Evolutionary conservation across 2,329 filamentous ascomycete species (phyloP).

Genomic region (Eutypella sp.): DNA sequence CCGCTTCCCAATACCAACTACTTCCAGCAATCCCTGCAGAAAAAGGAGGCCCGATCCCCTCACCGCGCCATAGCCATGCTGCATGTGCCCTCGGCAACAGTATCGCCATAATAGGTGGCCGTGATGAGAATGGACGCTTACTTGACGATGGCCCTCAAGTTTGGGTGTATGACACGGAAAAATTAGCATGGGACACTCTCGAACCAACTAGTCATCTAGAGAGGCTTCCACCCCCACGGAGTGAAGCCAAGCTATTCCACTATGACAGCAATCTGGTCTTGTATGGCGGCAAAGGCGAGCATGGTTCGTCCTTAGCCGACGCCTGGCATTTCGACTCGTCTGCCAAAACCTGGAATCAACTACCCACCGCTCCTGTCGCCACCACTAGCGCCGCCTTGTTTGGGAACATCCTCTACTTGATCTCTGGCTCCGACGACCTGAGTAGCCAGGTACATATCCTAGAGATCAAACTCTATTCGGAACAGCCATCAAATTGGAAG

Average conservation of each 20-base stretch:
- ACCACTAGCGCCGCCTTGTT: conserved; percentile 38
- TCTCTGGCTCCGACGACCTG: conserved; percentile 31
- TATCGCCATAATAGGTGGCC: conserved; percentile 33
- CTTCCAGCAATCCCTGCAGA: conserved; percentile 26
- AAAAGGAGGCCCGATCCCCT: conserved; percentile 24
- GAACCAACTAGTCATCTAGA: conserved; percentile 26
- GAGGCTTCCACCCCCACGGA: conserved; percentile 24
- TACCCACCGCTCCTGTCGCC: conserved; percentile 38
- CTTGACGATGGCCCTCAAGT: conserved; percentile 28
- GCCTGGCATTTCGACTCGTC: conserved; percentile 47
- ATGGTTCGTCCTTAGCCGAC: conserved; percentile 32
- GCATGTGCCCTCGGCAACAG: conserved; percentile 29
- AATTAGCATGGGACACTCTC: conserved; percentile 29
- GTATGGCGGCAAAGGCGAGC: conserved; percentile 37
- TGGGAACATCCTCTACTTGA: conserved; percentile 40
- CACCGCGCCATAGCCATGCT: conserved; percentile 29
- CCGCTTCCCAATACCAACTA: conserved; percentile 29
- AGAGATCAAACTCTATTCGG: conserved; percentile 24
- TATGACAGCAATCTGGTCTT: conserved; percentile 44
- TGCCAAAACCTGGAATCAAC: conserved; percentile 42
- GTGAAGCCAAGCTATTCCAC: conserved; percentile 30
- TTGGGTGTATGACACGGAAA: conserved; percentile 34
- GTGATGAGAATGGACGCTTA: conserved; percentile 21
- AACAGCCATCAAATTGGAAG: conserved; percentile 32
- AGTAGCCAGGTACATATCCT: conserved; percentile 32